Percentiles rank a stretch among this genome's conserved stretches.
Evolutionary conservation across 768 basidiomycete genomes (phyloP).

Genomic region (Calocybe indica): DNA sequence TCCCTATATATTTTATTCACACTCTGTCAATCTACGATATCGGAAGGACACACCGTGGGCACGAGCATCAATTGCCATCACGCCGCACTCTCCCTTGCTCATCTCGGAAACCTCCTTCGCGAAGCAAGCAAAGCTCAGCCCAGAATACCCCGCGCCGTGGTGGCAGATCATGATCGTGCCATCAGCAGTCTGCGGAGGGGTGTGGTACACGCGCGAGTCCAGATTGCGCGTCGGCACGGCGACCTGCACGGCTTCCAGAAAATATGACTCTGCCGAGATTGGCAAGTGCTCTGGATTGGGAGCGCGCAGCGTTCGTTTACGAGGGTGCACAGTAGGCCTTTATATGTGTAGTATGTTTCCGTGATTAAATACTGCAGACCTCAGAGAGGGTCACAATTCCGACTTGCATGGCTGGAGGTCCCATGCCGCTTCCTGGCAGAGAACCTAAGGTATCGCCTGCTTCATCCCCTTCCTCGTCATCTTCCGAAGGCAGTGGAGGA

Average conservation of each 20-base stretch:
- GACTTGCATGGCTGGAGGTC: conserved; percentile 59
- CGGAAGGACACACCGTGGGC: conserved; percentile 65
- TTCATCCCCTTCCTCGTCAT: conserved; percentile 48
- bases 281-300: conserved; percentile 68
- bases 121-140: conserved; percentile 83
- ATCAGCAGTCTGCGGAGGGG: conserved; percentile 42
- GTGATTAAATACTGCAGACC: conserved; percentile 13
- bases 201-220: conserved; percentile 80
- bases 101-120: conserved; percentile 68
- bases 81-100: conserved; percentile 69
- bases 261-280: conserved; percentile 73
- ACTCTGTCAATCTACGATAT: not conserved
- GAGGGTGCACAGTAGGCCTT: conserved; percentile 28
- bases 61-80: conserved; percentile 78
- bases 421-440: conserved; percentile 54
- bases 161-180: conserved; percentile 84
- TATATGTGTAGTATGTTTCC: conserved; percentile 1
- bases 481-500: conserved; percentile 44
- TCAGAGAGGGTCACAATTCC: conserved; percentile 7
- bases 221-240: conserved; percentile 54
- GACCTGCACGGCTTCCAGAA: conserved; percentile 76
- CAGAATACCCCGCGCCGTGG: conserved; percentile 93
- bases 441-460: conserved; percentile 51
- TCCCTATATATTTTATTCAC: conserved; percentile 38
- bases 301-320: conserved; percentile 20